Percentiles rank a stretch among this genome's conserved stretches.
These are phyloP conservation scores for Nicotiana tabacum DNA, from an alignment of 257 asterid species.

Conservation along the genomic window DNA sequence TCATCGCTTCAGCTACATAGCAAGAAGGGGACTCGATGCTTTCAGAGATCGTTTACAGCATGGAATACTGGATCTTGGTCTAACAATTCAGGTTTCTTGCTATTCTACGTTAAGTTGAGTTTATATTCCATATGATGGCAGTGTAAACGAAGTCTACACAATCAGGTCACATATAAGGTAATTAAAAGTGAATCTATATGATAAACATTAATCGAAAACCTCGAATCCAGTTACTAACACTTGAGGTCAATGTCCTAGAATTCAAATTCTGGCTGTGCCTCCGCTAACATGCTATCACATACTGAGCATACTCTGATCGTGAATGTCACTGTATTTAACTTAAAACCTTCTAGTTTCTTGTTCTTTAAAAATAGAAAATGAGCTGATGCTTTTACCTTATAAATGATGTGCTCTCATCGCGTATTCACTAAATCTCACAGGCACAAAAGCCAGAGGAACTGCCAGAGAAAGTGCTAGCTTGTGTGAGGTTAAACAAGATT, in stretches of 20 bases:
- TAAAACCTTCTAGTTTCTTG: too few relatives aligned
- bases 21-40: conserved; percentile 86
- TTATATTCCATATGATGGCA: too few relatives aligned
- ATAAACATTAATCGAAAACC: too few relatives aligned
- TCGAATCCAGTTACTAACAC: too few relatives aligned
- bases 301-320: too few relatives aligned
- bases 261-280: too few relatives aligned
- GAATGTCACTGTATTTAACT: too few relatives aligned
- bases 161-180: too few relatives aligned
- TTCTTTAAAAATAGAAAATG: background rate
- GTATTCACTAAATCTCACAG: conserved; percentile 21
- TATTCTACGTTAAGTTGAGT: background rate
- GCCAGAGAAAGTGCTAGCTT: conserved; percentile 71
- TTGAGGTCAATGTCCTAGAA: too few relatives aligned
- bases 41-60: conserved; percentile 62
- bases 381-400: background rate
- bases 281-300: too few relatives aligned
- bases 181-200: too few relatives aligned
- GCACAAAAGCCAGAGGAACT: conserved; percentile 86
- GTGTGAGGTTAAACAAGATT: conserved; percentile 72
- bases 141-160: too few relatives aligned
- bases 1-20: conserved; percentile 85
- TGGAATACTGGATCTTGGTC: conserved; percentile 69
- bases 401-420: background rate
- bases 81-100: conserved; percentile 72